A percentile compares a stretch with the other conserved stretches of the same genome.
phyloP scores from a whole-genome alignment of 805 yeast species.

The Phaffomyces opuntiae region DNA sequence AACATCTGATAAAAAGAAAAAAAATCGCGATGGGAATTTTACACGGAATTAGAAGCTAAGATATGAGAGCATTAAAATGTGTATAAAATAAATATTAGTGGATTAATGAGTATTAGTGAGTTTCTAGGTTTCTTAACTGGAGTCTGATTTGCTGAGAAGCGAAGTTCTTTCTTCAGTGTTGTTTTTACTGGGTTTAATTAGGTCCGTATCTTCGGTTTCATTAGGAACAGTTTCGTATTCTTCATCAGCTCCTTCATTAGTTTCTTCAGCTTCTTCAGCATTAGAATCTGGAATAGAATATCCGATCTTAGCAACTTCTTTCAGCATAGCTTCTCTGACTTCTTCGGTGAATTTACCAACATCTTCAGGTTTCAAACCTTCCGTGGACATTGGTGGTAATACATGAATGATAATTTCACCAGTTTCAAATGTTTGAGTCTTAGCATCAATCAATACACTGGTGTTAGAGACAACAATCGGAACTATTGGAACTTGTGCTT shows the following conservation, averaged over 20 bases:
- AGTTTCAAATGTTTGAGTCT: conserved; percentile 54
- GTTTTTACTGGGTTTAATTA: conserved; percentile 1
- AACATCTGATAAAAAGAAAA: too few species aligned
- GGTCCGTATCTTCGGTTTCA: conserved; percentile 9
- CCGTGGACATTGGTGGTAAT: conserved; percentile 72
- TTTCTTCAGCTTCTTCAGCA: conserved; percentile 8
- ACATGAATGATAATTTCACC: conserved; percentile 79
- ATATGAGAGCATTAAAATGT: too few species aligned
- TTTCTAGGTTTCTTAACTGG: too few species aligned
- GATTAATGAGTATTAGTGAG: too few species aligned
- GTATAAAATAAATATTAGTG: too few species aligned
- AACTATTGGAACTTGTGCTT: conserved; percentile 81
- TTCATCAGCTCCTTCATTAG: conserved; percentile 6
- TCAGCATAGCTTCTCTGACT: conserved; percentile 53
- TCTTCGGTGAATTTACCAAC: conserved; percentile 51
- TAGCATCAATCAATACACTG: conserved; percentile 59
- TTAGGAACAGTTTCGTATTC: conserved; percentile 20
- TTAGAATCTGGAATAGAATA: conserved; percentile 27
- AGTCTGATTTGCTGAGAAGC: conserved; percentile 16
- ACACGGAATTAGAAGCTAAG: too few species aligned
- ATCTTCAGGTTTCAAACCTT: conserved; percentile 62
- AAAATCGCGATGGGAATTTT: too few species aligned
- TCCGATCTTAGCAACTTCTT: conserved; percentile 30
- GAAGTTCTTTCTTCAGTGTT: conserved; percentile 19
- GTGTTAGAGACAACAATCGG: conserved; percentile 89